phyloP scores from a whole-genome alignment of 306 rosid genomes.

The Aeschynomene evenia region DNA sequence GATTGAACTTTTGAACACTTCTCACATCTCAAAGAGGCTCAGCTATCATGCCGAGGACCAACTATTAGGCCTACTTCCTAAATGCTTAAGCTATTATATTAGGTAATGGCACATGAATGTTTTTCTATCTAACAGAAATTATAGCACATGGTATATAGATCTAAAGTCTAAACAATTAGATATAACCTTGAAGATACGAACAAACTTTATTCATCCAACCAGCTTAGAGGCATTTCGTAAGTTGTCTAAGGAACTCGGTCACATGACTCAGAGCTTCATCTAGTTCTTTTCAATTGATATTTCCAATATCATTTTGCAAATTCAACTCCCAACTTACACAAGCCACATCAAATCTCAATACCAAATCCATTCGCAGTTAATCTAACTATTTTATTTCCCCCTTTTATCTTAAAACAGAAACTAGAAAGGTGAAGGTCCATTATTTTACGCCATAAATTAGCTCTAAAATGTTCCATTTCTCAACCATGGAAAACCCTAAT shows the following conservation, averaged over 20 bases:
- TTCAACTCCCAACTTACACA: neutral
- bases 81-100: neutral
- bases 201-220: neutral
- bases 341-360: neutral
- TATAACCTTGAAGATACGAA: no score
- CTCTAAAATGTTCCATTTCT: neutral
- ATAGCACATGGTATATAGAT: neutral
- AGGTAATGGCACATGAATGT: neutral
- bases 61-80: neutral
- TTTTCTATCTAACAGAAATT: neutral
- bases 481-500: slow-evolving; percentile 35
- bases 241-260: neutral
- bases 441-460: neutral
- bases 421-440: neutral
- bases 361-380: slow-evolving; percentile 20
- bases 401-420: neutral
- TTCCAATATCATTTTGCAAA: neutral
- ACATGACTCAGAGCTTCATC: slow-evolving; percentile 9
- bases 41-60: neutral
- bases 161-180: neutral
- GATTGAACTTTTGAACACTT: neutral
- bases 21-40: no score
- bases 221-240: neutral
- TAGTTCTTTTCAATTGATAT: neutral
- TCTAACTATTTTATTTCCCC: slow-evolving; percentile 23